These are phyloP conservation scores for Pulveroboletus ravenelii DNA, from an alignment of 768 basidiomycete genomes.

Conservation along the genomic window DNA sequence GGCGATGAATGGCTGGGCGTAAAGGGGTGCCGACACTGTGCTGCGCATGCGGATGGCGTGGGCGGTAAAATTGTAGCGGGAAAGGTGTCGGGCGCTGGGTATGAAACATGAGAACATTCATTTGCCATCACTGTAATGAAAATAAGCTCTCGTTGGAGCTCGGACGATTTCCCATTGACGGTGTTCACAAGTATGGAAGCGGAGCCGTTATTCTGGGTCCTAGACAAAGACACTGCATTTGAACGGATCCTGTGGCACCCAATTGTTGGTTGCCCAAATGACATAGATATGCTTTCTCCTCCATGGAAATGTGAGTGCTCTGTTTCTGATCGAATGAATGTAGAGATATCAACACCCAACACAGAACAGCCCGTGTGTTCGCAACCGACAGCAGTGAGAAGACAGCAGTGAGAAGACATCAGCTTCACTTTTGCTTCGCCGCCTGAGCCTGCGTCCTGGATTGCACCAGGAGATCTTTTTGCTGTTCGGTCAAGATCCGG, in stretches of 20 bases:
- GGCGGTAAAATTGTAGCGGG: neutral
- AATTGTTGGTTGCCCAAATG: neutral
- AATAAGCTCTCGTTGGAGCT: neutral
- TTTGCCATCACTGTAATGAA: constrained; percentile 5
- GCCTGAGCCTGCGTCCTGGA: constrained; percentile 35
- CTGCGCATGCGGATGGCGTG: neutral
- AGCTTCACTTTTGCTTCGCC: constrained; percentile 20
- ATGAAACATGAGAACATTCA: neutral
- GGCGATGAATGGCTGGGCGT: neutral
- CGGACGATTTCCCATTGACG: too few species aligned
- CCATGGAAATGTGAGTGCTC: neutral
- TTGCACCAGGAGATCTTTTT: constrained; percentile 63
- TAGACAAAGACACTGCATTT: neutral
- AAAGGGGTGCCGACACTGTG: neutral
- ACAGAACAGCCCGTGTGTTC: neutral
- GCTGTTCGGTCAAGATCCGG: constrained; percentile 73
- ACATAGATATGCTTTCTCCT: neutral
- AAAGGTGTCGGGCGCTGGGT: neutral
- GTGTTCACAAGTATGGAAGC: too few species aligned
- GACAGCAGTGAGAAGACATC: neutral
- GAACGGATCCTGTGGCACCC: neutral
- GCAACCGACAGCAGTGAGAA: neutral
- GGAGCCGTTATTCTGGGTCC: too few species aligned
- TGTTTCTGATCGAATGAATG: neutral
- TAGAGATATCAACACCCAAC: constrained; percentile 2